Evolutionary conservation across 2,329 filamentous ascomycete genomes (phyloP), one percentile per base, ranked within the genome.

Genomic region (Coniosporium tulheliwenetii): DNA sequence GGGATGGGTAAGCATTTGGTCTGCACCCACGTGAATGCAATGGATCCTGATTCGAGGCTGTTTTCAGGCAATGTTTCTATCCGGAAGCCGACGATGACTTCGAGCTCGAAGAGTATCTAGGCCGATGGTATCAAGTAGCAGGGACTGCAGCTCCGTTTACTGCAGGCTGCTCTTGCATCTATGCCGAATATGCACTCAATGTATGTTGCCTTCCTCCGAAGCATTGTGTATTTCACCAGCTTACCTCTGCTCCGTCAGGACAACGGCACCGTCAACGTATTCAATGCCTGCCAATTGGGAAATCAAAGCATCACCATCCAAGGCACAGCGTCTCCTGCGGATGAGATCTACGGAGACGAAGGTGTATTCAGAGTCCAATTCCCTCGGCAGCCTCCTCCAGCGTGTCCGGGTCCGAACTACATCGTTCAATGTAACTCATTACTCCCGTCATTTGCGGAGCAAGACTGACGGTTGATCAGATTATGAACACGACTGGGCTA

Each of bases 111-210:
- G 37, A 40, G 36, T 50, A 50, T 32, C 42, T 48, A 2, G 48
- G 48, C 15, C 45, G 47, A 9, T 50, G 48, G 47, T 50, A 45
- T 31, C 48, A 50, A 31, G 48, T 48, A 9, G 48, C 48, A 8
- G 47, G 48, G 8, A 50, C 48, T 2, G 30, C 43, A 1, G 43
- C 44, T 8, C 42, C 45, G 2, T 45, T 44, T 37, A 50, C 48
- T 4, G 45, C 44, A 10, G 45, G 42, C 19, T 50, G 48, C 44
- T 44, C 43, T 29, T 50, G 48, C 30, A 47, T 47, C 12, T 40
- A 39, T 31, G 48, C 48, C 8, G 45, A 50, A 12, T 50, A 48
- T 29, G 35, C 39, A 5, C 32, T 48, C 7, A 48, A 47, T 26
- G 44, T 46, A 34, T 14, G 44, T 35, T 13, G 2, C n/a, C 8